These are phyloP conservation scores for Pyrenochaeta sp. DNA, from an alignment of 2,329 filamentous ascomycete genomes.

Conservation along the genomic window DNA sequence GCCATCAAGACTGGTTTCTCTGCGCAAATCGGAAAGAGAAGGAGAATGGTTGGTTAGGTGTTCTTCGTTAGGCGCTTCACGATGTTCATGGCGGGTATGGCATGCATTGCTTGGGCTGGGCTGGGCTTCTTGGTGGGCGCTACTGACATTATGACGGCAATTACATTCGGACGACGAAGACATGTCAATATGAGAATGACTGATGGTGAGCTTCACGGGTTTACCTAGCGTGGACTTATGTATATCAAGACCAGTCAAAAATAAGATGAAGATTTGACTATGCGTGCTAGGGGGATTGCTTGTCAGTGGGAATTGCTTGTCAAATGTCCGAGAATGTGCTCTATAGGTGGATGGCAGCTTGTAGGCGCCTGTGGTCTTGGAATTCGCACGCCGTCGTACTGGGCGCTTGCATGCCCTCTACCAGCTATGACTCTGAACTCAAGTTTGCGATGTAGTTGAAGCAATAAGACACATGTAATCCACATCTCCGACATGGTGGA, in stretches of 20 bases:
- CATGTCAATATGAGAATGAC: conserved; percentile 8
- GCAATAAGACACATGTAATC: background rate
- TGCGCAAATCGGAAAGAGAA: conserved; percentile 98
- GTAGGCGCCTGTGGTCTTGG: conserved; percentile 10
- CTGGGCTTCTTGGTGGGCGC: conserved; percentile 27
- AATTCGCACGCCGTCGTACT: conserved; percentile 5
- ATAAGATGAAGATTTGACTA: background rate
- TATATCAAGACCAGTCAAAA: conserved; percentile 3
- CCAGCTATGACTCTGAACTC: conserved; percentile 22
- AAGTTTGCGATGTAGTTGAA: background rate
- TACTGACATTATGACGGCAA: conserved; percentile 7
- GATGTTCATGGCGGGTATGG: conserved; percentile 24
- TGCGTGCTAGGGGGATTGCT: background rate
- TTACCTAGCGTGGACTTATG: conserved; percentile 1
- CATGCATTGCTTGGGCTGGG: conserved; percentile 30
- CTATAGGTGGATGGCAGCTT: background rate
- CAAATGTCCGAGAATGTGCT: background rate
- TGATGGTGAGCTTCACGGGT: conserved; percentile 14
- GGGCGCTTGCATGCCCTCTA: conserved; percentile 26
- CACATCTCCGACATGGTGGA: background rate
- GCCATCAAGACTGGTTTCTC: conserved; percentile 99
- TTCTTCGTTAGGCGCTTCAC: conserved; percentile 27
- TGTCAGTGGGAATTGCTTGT: background rate
- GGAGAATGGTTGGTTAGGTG: conserved; percentile 84
- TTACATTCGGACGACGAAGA: background rate